Conservation (phyloP, 2,329 filamentous ascomycete genomes). For the Ascochyta pisi region DNA sequence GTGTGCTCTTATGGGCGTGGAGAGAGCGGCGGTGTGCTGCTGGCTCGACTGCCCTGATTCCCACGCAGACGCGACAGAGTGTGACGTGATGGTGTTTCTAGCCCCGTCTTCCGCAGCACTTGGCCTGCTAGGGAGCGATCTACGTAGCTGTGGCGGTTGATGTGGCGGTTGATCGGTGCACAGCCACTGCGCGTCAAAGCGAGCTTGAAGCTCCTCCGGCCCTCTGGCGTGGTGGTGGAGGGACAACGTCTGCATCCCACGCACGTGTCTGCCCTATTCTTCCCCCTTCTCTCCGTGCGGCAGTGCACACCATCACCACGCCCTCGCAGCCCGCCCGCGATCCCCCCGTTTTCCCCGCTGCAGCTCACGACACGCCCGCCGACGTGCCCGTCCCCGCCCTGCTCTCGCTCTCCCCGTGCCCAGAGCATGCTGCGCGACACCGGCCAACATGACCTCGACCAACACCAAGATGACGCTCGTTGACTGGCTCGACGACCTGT, state of each 20-base stretch:
- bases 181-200: background rate
- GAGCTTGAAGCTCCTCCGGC: background rate
- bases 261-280: constrained; percentile 15
- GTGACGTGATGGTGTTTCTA: constrained; percentile 22
- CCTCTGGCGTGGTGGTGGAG: too few species aligned
- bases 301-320: constrained; percentile 29
- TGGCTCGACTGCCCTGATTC: constrained; percentile 41
- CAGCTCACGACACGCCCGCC: constrained; percentile 15
- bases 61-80: background rate
- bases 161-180: background rate
- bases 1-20: constrained; percentile 22
- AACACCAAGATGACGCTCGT: constrained; percentile 83
- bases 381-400: constrained; percentile 2
- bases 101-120: constrained; percentile 1
- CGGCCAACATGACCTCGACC: constrained; percentile 55
- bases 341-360: constrained; percentile 1
- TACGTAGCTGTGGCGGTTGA: background rate
- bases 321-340: constrained; percentile 7
- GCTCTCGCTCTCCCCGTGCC: constrained; percentile 22
- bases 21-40: constrained; percentile 30
- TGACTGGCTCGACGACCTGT: constrained; percentile 98
- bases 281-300: constrained; percentile 35
- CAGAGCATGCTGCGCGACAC: constrained; percentile 67
- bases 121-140: background rate
- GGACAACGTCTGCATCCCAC: too few species aligned